A percentile compares a stretch with the other conserved stretches of the same genome.
These are phyloP conservation scores for Capronia coronata DNA, from an alignment of 2,329 filamentous ascomycete genomes.

Conservation along the genomic window DNA sequence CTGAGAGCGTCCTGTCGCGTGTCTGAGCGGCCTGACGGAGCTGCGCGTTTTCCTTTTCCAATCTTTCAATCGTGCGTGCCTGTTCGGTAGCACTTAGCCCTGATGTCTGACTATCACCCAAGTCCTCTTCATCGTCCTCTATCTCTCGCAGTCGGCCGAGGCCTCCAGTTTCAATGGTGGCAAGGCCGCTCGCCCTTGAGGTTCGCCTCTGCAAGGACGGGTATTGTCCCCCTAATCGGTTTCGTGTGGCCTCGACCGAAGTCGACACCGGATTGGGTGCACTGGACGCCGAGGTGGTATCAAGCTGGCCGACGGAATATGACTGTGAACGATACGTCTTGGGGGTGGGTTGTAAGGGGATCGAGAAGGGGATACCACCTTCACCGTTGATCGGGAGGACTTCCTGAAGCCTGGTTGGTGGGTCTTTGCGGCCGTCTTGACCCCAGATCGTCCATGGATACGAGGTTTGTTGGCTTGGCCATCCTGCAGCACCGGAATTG, in stretches of 20 bases:
- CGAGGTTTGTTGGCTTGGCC: constrained; percentile 23
- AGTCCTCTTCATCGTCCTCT: constrained; percentile 41
- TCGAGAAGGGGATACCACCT: constrained; percentile 67
- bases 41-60: constrained; percentile 43
- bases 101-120: constrained; percentile 28
- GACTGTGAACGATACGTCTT: constrained; percentile 95
- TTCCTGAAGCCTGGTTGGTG: constrained; percentile 65
- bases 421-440: constrained; percentile 65
- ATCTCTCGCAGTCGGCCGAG: constrained; percentile 45
- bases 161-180: constrained; percentile 41
- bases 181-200: constrained; percentile 52
- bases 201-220: constrained; percentile 72
- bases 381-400: constrained; percentile 62
- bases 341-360: constrained; percentile 79
- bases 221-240: constrained; percentile 45
- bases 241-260: constrained; percentile 32
- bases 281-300: constrained; percentile 36
- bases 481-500: constrained; percentile 16
- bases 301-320: constrained; percentile 87
- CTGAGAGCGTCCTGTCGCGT: constrained; percentile 39
- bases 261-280: constrained; percentile 33
- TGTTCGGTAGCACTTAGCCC: constrained; percentile 38
- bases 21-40: constrained; percentile 40
- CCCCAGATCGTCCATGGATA: constrained; percentile 71
- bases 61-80: constrained; percentile 42